Base-by-base conservation (phyloP, 2,329 filamentous ascomycete genomes). In the Colletotrichum melonis region DNA sequence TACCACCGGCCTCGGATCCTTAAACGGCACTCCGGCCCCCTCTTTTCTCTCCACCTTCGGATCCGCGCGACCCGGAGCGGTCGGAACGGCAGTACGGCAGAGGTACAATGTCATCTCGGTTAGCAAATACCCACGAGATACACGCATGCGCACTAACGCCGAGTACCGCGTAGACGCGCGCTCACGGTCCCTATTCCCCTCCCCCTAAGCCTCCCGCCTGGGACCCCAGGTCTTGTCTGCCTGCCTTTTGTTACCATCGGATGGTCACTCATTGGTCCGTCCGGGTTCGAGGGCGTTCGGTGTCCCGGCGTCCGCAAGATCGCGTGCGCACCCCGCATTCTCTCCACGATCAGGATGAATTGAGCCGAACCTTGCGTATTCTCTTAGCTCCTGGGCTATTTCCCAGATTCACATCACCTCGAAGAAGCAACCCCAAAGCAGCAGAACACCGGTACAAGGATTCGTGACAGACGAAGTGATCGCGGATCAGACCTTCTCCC, bases 251-350 rank as follows among this genome's bases (percentile, higher is more conserved):
- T 73, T 66, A 66, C 35, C 49, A 71, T 66, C 49, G 56, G 56
- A 26, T 24, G n/a, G 12, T 24, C 7, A 30, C 12, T 49, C 8
- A 73, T 73, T 73, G 71, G 67, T 38, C 11, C 19, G n/a, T 26
- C 16, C 7, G 19, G 1, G 8, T 49, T 49, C 16, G 42, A 49
- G 42, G 42, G 32, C 11, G 32, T 35, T 11, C 11, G 38, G 38
- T 6, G 38, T 42, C 16, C 38, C 38, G 6, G 42, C 42, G 42
- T 49, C 42, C 42, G 42, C 42, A n/a, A 57, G 12, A 5, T 71
- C 56, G 71, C 60, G 54, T 71, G 67, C 16, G 26, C 60, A 56
- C 67, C 71, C 71, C 67, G 69, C 69, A 72, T 35, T 22, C 35
- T 60, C 65, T 56, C 55, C 55, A 65, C 54, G 59, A 64, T 49